Evolutionary conservation across 2,329 filamentous ascomycete species (phyloP), one percentile per base, ranked within the genome.

Genomic region (Aspergillus eucalypticola): DNA sequence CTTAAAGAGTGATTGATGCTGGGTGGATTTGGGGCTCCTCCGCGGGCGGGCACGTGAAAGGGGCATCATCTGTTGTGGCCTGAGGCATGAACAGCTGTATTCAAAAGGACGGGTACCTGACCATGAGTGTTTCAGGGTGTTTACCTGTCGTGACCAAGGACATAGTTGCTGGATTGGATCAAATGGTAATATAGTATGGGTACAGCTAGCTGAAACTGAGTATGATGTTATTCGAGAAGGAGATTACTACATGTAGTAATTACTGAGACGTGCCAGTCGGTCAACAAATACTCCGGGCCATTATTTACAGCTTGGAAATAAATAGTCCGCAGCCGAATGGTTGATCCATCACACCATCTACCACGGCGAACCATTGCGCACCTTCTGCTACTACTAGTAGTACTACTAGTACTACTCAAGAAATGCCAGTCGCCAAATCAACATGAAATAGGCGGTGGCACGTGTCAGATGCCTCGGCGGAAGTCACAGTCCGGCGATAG

Each of bases 11-110:
- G n/a, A n/a, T n/a, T 27, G 48, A 48, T 50, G 56, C 21, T 46
- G 39, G 39, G 44, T 39, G 41, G n/a, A 5, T 46, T 17, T 17
- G n/a, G 15, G 57, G 54, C 53, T 54, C 41, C 41, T 44, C 41
- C 41, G 41, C 41, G 41, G 17, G 32, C 32, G 39, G 51, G 29
- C 61, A 63, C 61, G 61, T 63, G 61, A 62, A 62, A 62, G 60
- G 60, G 60, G 60, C 38, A 39, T n/a, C 3, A n/a, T 25, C 48
- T 50, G 49, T 50, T 1, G 41, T 1, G 23, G 57, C 60, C 60
- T 62, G 15, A 56, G 60, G 60, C 57, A 27, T 27, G 25, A 27
- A 27, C 0, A 2, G 7, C 0, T 8, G 25, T 27, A 8, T 27
- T 27, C 32, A 35, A 29, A 29, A 29, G 15, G 32, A 35, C 32